These are phyloP conservation scores for Endocalyx cinctus DNA, from an alignment of 2,329 filamentous ascomycete species.

Conservation along the genomic window DNA sequence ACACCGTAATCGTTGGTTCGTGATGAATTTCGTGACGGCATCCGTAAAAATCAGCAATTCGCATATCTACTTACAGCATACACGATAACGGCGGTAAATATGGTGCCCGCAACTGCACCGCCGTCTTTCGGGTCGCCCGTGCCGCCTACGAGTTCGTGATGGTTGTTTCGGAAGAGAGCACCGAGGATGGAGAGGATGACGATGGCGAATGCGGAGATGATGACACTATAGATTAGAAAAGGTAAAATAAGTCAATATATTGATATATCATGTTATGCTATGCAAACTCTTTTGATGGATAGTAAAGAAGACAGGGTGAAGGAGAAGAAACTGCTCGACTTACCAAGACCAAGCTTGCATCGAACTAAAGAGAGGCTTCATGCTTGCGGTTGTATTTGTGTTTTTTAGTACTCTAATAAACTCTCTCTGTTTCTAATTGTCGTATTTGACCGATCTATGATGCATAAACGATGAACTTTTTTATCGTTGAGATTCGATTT, in stretches of 20 bases:
- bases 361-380: slow-evolving; percentile 93
- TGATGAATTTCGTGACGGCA: neutral
- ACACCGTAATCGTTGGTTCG: neutral
- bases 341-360: slow-evolving; percentile 96
- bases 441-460: too few species aligned
- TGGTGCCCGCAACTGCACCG: slow-evolving; percentile 72
- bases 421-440: too few species aligned
- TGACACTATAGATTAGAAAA: slow-evolving; percentile 53
- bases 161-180: slow-evolving; percentile 70
- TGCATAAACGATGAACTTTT: too few species aligned
- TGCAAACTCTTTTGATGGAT: slow-evolving; percentile 3
- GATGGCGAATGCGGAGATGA: slow-evolving; percentile 63
- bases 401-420: too few species aligned
- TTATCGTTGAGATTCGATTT: too few species aligned
- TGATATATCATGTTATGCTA: neutral
- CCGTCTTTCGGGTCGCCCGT: slow-evolving; percentile 68
- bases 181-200: slow-evolving; percentile 61
- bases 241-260: slow-evolving; percentile 3
- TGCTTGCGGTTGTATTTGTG: slow-evolving; percentile 48
- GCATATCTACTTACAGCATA: slow-evolving; percentile 66
- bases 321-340: slow-evolving; percentile 31
- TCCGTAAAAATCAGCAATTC: neutral
- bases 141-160: slow-evolving; percentile 79
- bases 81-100: slow-evolving; percentile 83
- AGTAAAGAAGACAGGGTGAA: slow-evolving; percentile 3